phyloP scores from a whole-genome alignment of 371 early-diverging fungal species.

The Circinella umbellata region DNA sequence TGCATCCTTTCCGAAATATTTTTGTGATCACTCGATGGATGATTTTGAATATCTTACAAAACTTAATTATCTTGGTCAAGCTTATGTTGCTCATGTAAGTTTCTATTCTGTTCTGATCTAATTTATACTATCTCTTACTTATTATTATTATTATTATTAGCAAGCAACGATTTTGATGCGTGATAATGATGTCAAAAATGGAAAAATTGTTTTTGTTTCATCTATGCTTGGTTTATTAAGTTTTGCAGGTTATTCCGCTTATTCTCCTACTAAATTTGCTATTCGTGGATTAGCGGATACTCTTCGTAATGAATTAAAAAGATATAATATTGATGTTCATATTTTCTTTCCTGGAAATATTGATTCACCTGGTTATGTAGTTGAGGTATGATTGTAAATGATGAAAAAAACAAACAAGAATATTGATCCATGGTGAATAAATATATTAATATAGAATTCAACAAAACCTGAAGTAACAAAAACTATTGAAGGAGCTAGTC shows the following conservation, averaged over 20 bases:
- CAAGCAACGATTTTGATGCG: constrained; percentile 74
- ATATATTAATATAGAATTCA: too few species aligned
- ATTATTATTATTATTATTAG: constrained; percentile 27
- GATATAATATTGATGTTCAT: constrained; percentile 73
- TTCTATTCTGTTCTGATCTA: too few species aligned
- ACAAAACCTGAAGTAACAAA: constrained; percentile 85
- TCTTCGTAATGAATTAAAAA: constrained; percentile 75
- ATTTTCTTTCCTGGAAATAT: constrained; percentile 87
- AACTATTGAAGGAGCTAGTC: constrained; percentile 78
- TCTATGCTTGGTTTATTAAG: constrained; percentile 79
- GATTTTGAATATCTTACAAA: constrained; percentile 68
- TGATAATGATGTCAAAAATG: constrained; percentile 57
- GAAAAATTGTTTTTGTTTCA: constrained; percentile 80
- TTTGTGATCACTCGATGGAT: constrained; percentile 68
- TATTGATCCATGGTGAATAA: too few species aligned
- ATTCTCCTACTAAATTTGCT: constrained; percentile 87
- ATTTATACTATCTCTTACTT: constrained; percentile 6
- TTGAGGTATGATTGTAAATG: constrained; percentile 49
- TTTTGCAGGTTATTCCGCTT: constrained; percentile 84
- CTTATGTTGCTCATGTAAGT: constrained; percentile 76
- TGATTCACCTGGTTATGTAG: constrained; percentile 78
- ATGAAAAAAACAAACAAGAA: too few species aligned
- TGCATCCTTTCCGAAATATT: constrained; percentile 71
- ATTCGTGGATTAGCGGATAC: constrained; percentile 79
- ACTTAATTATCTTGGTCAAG: constrained; percentile 84